Conservation (phyloP, 2,329 filamentous ascomycete genomes). For the Trichocomaceae sp. region DNA sequence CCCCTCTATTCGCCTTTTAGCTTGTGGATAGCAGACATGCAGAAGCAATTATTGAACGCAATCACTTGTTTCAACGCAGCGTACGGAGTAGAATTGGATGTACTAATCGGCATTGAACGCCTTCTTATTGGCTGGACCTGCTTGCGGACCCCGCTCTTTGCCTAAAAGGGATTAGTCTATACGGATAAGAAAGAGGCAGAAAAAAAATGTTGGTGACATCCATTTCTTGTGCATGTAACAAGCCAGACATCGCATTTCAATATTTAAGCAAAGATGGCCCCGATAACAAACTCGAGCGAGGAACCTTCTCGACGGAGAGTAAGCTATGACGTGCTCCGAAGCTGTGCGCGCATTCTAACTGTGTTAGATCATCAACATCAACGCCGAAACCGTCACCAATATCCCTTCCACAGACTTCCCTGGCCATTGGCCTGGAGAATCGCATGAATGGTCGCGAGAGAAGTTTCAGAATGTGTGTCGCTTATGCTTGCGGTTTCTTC, state of each 20-base stretch:
- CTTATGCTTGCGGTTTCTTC: neutral
- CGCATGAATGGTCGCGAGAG: slow-evolving; percentile 70
- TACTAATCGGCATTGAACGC: slow-evolving; percentile 7
- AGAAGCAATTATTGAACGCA: neutral
- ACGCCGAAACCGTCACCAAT: slow-evolving; percentile 83
- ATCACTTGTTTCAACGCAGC: neutral
- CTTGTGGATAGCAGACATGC: neutral
- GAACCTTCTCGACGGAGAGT: slow-evolving; percentile 41
- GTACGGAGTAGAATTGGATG: no score
- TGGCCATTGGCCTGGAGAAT: slow-evolving; percentile 81
- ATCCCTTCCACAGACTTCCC: slow-evolving; percentile 88
- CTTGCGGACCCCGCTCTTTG: neutral
- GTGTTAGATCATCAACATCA: slow-evolving; percentile 71
- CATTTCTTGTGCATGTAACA: neutral
- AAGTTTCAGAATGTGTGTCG: slow-evolving; percentile 57
- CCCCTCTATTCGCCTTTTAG: neutral
- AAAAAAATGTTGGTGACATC: slow-evolving; percentile 12
- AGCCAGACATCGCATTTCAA: neutral
- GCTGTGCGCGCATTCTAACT: neutral
- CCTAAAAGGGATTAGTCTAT: slow-evolving; percentile 1
- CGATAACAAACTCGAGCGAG: slow-evolving; percentile 36
- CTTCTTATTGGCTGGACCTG: slow-evolving; percentile 2
- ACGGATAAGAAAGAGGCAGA: slow-evolving; percentile 8
- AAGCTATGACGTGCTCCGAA: slow-evolving; percentile 3
- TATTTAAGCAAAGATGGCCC: slow-evolving; percentile 32